These are phyloP conservation scores for Priceomyces fermenticarens DNA, from an alignment of 805 yeast genomes.

Conservation along the genomic window DNA sequence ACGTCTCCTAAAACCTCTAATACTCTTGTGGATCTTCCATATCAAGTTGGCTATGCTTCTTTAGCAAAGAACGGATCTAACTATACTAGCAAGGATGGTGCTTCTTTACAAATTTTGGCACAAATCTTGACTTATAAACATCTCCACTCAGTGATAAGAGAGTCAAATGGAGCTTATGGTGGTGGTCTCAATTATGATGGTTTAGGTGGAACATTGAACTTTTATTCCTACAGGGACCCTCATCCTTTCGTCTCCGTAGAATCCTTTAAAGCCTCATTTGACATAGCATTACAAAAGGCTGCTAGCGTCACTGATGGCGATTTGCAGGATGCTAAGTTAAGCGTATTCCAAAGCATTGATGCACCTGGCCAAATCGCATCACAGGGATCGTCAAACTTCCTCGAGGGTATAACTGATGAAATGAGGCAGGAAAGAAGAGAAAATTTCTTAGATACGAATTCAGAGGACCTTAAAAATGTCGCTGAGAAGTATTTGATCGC, in stretches of 20 bases:
- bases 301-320: conserved; percentile 56
- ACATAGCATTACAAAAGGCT: conserved; percentile 35
- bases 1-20: conserved; percentile 15
- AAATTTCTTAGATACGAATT: conserved; percentile 61
- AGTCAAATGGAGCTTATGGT: conserved; percentile 97
- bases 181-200: conserved; percentile 89
- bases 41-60: conserved; percentile 84
- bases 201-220: conserved; percentile 73
- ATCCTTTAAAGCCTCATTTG: conserved; percentile 54
- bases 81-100: conserved; percentile 72
- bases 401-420: conserved; percentile 70
- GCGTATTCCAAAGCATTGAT: conserved; percentile 88
- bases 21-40: conserved; percentile 68
- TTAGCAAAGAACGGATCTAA: conserved; percentile 63
- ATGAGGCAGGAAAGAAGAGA: conserved; percentile 80
- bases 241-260: conserved; percentile 68
- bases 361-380: conserved; percentile 80
- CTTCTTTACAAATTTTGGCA: conserved; percentile 78
- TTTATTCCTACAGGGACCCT: conserved; percentile 93
- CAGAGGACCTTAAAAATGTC: conserved; percentile 59
- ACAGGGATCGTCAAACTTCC: conserved; percentile 70
- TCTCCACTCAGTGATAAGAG: conserved; percentile 86
- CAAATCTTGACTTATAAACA: conserved; percentile 78
- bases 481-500: conserved; percentile 61
- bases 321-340: conserved; percentile 83